Evolutionary conservation across 441 rosid genomes (phyloP).

Genomic region (Mallotus japonicus): DNA sequence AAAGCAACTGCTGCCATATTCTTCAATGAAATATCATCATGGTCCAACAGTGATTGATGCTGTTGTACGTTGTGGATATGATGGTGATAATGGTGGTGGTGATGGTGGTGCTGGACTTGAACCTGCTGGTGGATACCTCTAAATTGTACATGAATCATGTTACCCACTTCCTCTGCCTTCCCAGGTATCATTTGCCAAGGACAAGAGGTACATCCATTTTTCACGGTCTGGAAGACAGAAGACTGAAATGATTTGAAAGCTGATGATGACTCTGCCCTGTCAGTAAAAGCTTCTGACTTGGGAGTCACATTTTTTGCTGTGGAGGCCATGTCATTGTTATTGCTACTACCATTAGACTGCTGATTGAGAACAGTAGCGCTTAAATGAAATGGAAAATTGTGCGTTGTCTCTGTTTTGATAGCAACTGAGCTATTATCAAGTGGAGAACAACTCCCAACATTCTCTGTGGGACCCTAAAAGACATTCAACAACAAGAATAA

Average conservation of each 20-base stretch:
- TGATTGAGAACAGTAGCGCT: constrained; percentile 43
- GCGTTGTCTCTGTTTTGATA: constrained; percentile 37
- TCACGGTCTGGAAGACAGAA: constrained; percentile 45
- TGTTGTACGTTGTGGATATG: constrained; percentile 28
- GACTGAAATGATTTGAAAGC: constrained; percentile 43
- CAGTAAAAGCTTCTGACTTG: constrained; percentile 41
- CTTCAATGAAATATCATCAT: constrained; percentile 32
- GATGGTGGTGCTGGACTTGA: constrained; percentile 37
- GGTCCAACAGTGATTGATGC: constrained; percentile 25
- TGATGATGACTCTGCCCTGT: constrained; percentile 35
- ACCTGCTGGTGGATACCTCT: constrained; percentile 31
- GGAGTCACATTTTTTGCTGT: constrained; percentile 44
- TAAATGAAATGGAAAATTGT: constrained; percentile 42
- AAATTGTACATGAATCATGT: constrained; percentile 17
- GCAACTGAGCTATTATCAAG: constrained; percentile 46
- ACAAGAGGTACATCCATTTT: constrained; percentile 28
- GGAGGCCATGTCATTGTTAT: constrained; percentile 52
- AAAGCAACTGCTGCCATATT: constrained; percentile 33
- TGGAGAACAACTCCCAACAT: constrained; percentile 61
- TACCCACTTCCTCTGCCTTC: constrained; percentile 32
- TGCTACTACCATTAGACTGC: constrained; percentile 59
- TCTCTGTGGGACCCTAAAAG: constrained; percentile 48
- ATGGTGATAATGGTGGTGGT: constrained; percentile 33
- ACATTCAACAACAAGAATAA: constrained; percentile 6
- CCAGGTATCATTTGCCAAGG: constrained; percentile 30